A percentile compares a stretch with the other conserved stretches of the same genome.
Conservation (phyloP, 73 alveolate genomes). For the Tetrahymena elliotti region DNA sequence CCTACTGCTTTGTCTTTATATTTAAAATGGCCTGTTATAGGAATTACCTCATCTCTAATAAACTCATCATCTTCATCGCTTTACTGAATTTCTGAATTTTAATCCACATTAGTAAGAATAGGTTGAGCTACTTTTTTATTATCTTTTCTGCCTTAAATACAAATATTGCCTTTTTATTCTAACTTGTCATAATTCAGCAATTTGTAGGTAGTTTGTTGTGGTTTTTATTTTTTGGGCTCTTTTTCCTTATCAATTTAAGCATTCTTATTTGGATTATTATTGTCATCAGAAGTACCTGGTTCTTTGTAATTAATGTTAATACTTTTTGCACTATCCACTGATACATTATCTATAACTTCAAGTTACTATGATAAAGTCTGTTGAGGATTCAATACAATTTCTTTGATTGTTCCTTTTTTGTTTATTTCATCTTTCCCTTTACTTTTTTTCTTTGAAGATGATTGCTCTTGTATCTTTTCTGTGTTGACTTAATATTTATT, state of each 20-base stretch:
- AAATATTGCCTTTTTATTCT: background rate
- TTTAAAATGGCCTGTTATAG: background rate
- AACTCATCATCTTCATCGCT: background rate
- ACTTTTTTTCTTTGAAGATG: background rate
- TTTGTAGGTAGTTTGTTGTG: background rate
- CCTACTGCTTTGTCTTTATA: background rate
- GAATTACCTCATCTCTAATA: background rate
- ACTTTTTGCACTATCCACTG: background rate
- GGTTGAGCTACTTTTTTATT: background rate
- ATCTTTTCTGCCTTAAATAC: background rate
- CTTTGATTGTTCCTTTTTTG: background rate
- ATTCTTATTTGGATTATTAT: background rate
- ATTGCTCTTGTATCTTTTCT: background rate
- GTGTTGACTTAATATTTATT: background rate
- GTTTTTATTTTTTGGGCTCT: background rate
- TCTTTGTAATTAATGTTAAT: background rate
- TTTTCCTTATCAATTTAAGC: background rate
- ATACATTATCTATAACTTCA: background rate
- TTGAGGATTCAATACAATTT: background rate
- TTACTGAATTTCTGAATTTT: background rate
- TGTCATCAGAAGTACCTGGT: background rate
- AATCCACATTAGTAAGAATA: background rate
- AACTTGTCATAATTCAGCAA: background rate
- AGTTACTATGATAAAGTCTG: background rate
- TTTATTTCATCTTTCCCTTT: background rate